Evolutionary conservation across 1,139 yeast genomes (phyloP).

Genomic region (Debaryomyces sp.): DNA sequence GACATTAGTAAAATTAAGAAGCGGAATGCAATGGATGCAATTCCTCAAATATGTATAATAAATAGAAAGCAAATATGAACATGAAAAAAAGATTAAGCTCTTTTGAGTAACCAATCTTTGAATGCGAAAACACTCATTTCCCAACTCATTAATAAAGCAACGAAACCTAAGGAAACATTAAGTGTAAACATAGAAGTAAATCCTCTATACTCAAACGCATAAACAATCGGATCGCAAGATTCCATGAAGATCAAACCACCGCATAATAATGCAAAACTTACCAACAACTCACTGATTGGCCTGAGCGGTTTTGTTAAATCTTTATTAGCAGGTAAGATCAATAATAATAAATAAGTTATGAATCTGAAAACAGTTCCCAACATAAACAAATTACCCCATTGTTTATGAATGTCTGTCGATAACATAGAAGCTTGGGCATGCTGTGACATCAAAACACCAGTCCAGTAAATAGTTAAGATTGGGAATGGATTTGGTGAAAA

Average conservation of each 20-base stretch:
- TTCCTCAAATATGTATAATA: background rate
- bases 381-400: constrained; percentile 87
- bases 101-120: constrained; percentile 51
- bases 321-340: constrained; percentile 48
- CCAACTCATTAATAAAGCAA: constrained; percentile 89
- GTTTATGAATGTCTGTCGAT: constrained; percentile 79
- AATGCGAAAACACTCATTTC: constrained; percentile 70
- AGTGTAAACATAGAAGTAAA: constrained; percentile 88
- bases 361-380: constrained; percentile 78
- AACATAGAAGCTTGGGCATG: constrained; percentile 82
- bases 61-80: constrained; percentile 4
- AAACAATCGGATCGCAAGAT: constrained; percentile 81
- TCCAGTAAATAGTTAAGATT: constrained; percentile 89
- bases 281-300: constrained; percentile 84
- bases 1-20: background rate
- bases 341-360: constrained; percentile 62
- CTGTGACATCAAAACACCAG: constrained; percentile 94
- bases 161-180: constrained; percentile 78
- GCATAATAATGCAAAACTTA: constrained; percentile 74
- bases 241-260: constrained; percentile 95
- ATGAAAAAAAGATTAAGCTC: background rate
- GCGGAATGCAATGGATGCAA: background rate
- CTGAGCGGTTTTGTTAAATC: constrained; percentile 45
- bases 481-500: constrained; percentile 93
- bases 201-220: constrained; percentile 84